A percentile compares a stretch with the other conserved stretches of the same genome.
phyloP scores from a whole-genome alignment of 1,284 basidiomycete species.

The Quambalaria eucalypti region DNA sequence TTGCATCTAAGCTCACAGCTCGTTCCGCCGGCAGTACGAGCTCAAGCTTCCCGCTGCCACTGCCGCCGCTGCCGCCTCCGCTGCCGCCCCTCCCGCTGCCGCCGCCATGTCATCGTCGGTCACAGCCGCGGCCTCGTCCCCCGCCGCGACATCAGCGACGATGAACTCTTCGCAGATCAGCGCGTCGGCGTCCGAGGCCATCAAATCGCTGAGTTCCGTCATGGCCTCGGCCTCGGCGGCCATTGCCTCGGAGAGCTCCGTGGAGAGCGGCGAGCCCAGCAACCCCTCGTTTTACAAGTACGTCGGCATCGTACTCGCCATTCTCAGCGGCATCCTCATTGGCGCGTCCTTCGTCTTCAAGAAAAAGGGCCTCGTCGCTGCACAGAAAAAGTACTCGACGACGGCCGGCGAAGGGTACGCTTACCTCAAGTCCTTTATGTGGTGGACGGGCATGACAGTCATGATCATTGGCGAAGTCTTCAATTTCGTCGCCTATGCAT shows the following conservation, averaged over 20 bases:
- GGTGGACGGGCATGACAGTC: conserved; percentile 45
- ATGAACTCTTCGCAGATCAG: background rate
- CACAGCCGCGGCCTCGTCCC: background rate
- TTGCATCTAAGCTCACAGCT: no score
- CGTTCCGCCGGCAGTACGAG: no score
- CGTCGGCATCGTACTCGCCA: conserved; percentile 64
- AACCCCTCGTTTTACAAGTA: conserved; percentile 50
- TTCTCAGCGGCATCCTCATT: conserved; percentile 76
- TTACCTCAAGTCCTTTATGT: conserved; percentile 58
- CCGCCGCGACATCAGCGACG: background rate
- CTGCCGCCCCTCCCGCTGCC: no score
- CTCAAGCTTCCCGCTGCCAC: no score
- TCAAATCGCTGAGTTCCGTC: conserved; percentile 22
- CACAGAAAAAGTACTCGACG: conserved; percentile 51
- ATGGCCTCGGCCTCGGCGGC: conserved; percentile 33
- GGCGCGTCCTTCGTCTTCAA: conserved; percentile 84
- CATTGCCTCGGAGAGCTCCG: conserved; percentile 22
- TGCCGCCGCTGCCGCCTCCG: no score
- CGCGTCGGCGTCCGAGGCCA: conserved; percentile 21
- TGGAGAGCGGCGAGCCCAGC: conserved; percentile 19
- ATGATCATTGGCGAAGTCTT: conserved; percentile 35
- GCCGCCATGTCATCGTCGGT: no score
- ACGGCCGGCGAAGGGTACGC: conserved; percentile 82
- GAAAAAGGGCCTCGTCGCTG: conserved; percentile 58
- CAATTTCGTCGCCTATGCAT: conserved; percentile 63